Base-by-base conservation (phyloP, 2,329 filamentous ascomycete species). In the Clarireedia paspali region DNA sequence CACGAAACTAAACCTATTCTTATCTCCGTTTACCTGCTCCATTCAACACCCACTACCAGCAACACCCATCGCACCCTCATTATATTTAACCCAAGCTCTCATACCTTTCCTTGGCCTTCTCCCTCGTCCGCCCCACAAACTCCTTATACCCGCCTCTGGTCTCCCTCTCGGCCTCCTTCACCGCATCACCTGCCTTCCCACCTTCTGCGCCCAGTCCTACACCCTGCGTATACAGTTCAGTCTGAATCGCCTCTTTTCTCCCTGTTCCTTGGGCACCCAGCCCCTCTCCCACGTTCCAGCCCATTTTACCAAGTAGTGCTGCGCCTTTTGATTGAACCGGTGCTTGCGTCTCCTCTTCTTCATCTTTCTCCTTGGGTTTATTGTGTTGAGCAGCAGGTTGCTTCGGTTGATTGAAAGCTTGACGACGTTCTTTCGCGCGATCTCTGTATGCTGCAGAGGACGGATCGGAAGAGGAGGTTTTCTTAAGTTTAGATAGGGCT, bases 121-220 rank as follows among this genome's bases (percentile, higher is more conserved):
- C 83, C 67, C 83, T 83, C 24, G 81, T 82, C 64, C 80, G 80
- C 59, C 78, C 79, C 53, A 87, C 73, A 66, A 88, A 88, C 53
- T 81, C 81, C 0, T 75, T 72, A 62, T 85, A 85, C 40, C 73
- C 77, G 40, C 80, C 78, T 65, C 75, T 78, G 4, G 84, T 87
- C 66, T 80, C 78, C 60, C 79, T 74, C 59, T 80, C 78, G 24
- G 84, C 84, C 65, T 87, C 76, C 65, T 82, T 78, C 6, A 76
- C 75, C 27, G 86, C 85, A 70, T 89, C 84, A 12, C 86, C 86
- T 39, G 87, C 70, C 64, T 84, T 85, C n/a, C 83, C 79, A 0
- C 85, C 84, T 64, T 85, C 79, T 1, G 85, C 85, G 0, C 86
- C 86, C 15, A 89, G 71, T 1, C 86, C 86, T 1, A 87, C 85